These are phyloP conservation scores for Crucihimalaya himalaica DNA, from an alignment of 345 rosid genomes.

Conservation along the genomic window DNA sequence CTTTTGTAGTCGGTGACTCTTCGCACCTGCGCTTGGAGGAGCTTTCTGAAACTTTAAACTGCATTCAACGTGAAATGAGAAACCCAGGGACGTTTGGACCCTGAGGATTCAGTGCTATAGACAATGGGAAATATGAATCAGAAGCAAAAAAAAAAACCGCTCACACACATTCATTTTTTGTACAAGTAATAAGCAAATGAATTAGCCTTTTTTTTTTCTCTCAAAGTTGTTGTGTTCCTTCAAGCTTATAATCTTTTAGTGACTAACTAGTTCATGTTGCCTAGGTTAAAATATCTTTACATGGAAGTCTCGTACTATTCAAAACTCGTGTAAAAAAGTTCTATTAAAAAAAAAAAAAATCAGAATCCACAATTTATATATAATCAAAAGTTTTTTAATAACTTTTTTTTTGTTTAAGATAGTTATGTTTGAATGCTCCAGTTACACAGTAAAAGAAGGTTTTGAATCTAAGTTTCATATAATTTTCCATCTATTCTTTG, in stretches of 20 bases:
- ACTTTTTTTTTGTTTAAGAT: too few relatives aligned
- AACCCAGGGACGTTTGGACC: constrained; percentile 26
- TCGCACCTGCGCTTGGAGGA: constrained; percentile 43
- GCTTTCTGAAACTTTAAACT: constrained; percentile 37
- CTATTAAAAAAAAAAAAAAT: too few relatives aligned
- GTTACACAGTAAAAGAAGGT: too few relatives aligned
- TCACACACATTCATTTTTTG: neutral
- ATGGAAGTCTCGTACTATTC: neutral
- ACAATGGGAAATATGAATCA: neutral
- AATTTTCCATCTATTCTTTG: neutral
- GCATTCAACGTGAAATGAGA: constrained; percentile 56
- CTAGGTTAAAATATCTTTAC: neutral
- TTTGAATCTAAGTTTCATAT: neutral
- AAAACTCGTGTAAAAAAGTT: too few relatives aligned
- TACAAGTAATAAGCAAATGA: constrained; percentile 3
- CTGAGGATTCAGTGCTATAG: constrained; percentile 10
- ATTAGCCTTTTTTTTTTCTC: neutral
- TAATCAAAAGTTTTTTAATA: too few relatives aligned
- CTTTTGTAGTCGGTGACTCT: constrained; percentile 55
- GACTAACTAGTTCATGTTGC: neutral
- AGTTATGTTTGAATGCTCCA: neutral
- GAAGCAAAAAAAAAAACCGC: neutral
- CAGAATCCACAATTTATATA: too few relatives aligned
- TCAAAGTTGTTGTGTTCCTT: neutral
- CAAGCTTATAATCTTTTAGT: neutral